Percentiles rank a stretch among this genome's conserved stretches.
Evolutionary conservation across 2,329 filamentous ascomycete species (phyloP).

Genomic region (Geosmithia morbida): DNA sequence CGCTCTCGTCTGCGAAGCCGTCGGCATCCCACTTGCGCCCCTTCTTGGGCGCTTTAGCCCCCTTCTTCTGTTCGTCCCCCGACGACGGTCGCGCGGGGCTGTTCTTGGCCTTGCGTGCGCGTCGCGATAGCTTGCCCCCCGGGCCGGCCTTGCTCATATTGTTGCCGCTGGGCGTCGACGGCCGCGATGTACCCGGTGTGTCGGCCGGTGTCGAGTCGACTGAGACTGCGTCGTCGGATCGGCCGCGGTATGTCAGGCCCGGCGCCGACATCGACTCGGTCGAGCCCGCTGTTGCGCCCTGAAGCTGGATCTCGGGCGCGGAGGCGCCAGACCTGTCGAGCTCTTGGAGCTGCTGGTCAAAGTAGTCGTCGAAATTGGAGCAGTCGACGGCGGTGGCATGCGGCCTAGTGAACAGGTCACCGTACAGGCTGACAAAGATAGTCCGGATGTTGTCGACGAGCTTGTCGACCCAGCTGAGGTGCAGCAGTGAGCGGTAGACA

Average conservation of each 20-base stretch:
- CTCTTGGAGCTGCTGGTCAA: slow-evolving; percentile 81
- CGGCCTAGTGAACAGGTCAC: slow-evolving; percentile 69
- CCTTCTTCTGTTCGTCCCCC: slow-evolving; percentile 53
- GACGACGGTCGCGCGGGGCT: slow-evolving; percentile 46
- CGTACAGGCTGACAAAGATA: slow-evolving; percentile 83
- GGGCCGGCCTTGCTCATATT: slow-evolving; percentile 60
- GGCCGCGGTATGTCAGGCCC: slow-evolving; percentile 24
- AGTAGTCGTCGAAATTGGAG: slow-evolving; percentile 74
- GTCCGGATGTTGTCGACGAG: slow-evolving; percentile 89
- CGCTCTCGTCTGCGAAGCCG: slow-evolving; percentile 73
- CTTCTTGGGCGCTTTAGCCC: slow-evolving; percentile 60
- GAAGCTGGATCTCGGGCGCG: slow-evolving; percentile 7
- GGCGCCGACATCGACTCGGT: slow-evolving; percentile 14
- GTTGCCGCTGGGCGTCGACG: slow-evolving; percentile 53
- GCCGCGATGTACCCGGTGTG: slow-evolving; percentile 65
- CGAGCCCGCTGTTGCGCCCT: neutral
- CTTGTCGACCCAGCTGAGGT: slow-evolving; percentile 94
- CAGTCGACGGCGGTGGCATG: slow-evolving; percentile 70
- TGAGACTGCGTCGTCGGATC: slow-evolving; percentile 27
- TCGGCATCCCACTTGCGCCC: slow-evolving; percentile 88
- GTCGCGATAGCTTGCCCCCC: slow-evolving; percentile 62
- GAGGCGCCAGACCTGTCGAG: slow-evolving; percentile 45
- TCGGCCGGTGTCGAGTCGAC: slow-evolving; percentile 55
- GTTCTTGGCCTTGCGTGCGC: slow-evolving; percentile 60
- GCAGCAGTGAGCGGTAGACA: slow-evolving; percentile 89